Evolutionary conservation across 179 eudicot species (phyloP), one percentile per base, ranked within the genome.

Genomic region (Carnegiea gigantea): DNA sequence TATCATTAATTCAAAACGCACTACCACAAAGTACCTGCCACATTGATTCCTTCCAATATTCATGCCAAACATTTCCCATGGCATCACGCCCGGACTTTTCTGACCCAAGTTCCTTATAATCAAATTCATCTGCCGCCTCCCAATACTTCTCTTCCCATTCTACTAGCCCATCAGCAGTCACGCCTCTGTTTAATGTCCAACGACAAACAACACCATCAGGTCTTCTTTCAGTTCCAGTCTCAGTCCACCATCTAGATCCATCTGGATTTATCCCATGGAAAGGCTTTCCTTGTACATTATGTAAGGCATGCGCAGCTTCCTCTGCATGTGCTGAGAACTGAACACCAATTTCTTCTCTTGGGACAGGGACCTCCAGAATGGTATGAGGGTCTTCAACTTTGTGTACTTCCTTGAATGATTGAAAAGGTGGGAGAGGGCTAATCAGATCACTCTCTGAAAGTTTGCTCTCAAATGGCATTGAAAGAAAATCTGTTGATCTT

Each of bases 131-230:
- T 36, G 98, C 92, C 8, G 98, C 98, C 86, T 95, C 98, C 98
- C 98, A 95, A 78, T 93, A 95, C 82, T 95, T 95, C 75, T 93
- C 92, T 84, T 95, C 98, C 96, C 96, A 95, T 86, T 95, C 98
- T 77, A 95, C 82, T 62, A 84, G 80, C 73, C 90, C 90, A 83
- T 95, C 95, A 79, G 95, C 92, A 85, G 90, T 90, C 67, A 93
- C 93, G 53, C 98, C 98, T 86, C 98, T 89, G 20, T 86, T 88
- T 83, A 91, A 74, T 17, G 97, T 95, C 98, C 98, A 93, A 79
- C 85, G 87, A 82, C 91, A 95, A 68, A 93, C 83, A 40, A 91
- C 93, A 71, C 98, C 98, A 86, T 95, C 93, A 44, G 93, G 84
- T 76, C 97, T 88, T 80, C 68, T 80, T 75, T 95, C 98, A 7